Base-by-base conservation (phyloP, 441 rosid species). In the Erodium trifolium region DNA sequence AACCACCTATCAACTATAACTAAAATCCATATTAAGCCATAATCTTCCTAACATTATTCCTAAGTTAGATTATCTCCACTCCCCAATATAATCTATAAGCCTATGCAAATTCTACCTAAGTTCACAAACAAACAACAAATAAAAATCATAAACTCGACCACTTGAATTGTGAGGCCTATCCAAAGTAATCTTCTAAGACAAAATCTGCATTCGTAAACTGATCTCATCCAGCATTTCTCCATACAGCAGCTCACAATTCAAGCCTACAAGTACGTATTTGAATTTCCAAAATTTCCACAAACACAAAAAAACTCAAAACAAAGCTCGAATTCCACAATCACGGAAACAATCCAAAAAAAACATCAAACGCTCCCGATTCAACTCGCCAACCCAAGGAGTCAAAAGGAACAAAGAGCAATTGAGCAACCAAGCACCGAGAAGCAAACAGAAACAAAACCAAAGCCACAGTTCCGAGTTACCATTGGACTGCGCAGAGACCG, bases 401-500 rank as follows among this genome's bases (percentile, higher is more conserved):
- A 75, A 77, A 18, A 37, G 41, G 8, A 37, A 37, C 41, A 37
- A 41, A 41, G 1, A 41, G 45, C 45, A 41, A 41, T 6, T 11
- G 35, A 9, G 8, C 64, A 60, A 60, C 23, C 64, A 23, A 41
- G 12, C 6, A 8, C 45, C 45, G 45, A 41, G 45, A 41, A 41
- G 12, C 0, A 41, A 41, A 41, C 45, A 41, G 41, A 63, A 16
- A 31, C 34, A 31, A 64, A 14, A 27, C 64, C 41, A 68, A 70
- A 19, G 65, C 47, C n/a, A 60, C 37, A 37, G 8, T 16, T 60
- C 19, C 11, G 72, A 70, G 37, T 79, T 75, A 85, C 91, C 89
- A 85, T 87, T 67, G 67, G 76, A 76, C 68, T 75, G 71, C 29
- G 63, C 59, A 72, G 70, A 65, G 78, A 10, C 64, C 82, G 88